A percentile compares a stretch with the other conserved stretches of the same genome.
Evolutionary conservation across 1,284 basidiomycete species (phyloP).

Genomic region (Microbotryomycetes sp.): DNA sequence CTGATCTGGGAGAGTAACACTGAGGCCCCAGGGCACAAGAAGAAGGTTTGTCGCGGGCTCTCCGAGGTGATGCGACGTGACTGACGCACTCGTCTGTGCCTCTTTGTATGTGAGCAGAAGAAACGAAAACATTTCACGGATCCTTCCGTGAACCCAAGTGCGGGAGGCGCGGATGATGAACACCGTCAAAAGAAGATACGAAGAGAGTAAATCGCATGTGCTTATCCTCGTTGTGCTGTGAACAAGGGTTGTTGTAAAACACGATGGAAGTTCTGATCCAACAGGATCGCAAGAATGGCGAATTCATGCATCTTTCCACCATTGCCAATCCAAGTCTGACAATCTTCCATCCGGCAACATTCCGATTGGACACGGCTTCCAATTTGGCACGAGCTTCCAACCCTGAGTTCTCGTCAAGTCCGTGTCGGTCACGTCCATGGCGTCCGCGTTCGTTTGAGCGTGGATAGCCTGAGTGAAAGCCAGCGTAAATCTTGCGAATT

Average conservation of each 20-base stretch:
- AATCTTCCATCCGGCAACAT: conserved; percentile 1
- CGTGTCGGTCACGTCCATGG: background rate
- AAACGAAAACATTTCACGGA: conserved; percentile 18
- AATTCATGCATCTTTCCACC: background rate
- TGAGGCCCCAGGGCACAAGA: background rate
- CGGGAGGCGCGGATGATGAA: background rate
- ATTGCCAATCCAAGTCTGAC: conserved; percentile 4
- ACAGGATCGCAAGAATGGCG: background rate
- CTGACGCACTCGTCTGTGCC: background rate
- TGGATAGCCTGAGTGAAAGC: background rate
- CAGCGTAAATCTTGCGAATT: no score
- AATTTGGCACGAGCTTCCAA: conserved; percentile 11
- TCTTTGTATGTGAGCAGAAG: conserved; percentile 17
- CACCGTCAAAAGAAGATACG: conserved; percentile 21
- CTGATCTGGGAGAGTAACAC: conserved; percentile 17
- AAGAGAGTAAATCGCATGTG: no score
- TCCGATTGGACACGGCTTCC: conserved; percentile 31
- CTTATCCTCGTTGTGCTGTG: no score
- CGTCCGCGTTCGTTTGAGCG: background rate
- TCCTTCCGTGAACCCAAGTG: background rate
- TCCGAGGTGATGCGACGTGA: background rate
- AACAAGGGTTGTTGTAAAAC: background rate
- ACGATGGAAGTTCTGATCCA: no score
- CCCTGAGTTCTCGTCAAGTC: conserved; percentile 3
- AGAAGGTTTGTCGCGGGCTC: background rate